Base-by-base conservation (phyloP, 345 rosid species). In the Acer negundo region DNA sequence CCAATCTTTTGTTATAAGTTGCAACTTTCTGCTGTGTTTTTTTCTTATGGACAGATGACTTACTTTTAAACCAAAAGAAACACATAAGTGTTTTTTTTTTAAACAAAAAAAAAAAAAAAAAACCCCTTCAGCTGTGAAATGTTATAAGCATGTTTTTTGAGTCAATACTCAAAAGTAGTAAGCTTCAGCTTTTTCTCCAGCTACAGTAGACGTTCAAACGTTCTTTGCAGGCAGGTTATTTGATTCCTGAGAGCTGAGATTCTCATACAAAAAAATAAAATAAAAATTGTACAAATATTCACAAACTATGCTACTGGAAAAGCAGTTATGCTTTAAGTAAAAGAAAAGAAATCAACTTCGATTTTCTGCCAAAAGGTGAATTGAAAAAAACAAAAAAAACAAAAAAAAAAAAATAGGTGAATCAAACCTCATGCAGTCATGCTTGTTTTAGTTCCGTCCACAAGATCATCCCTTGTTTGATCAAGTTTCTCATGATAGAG, bases 161-260 rank as follows among this genome's bases (percentile, higher is more conserved):
- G 38, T 35, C 38, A 35, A 35, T 4, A 35, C 38, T 35, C 38
- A 35, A 0, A 31, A 31, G 20, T 1, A 3, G 5, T 2, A 19
- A 19, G 22, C 49, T 40, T 67, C 49, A 72, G 31, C 26, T 72
- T 53, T 35, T 35, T 35, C 38, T 35, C 38, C 38, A 35, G 35
- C 35, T 4, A 0, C 0, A 2, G 4, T 38, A 56, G 31, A 31
- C 65, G 20, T 55, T 56, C 2, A 55, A 61, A 24, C n/a, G 10
- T 10, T 62, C 11, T 23, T 12, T 59, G 11, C 13, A 13, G 69
- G 6, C 35, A 0, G 67, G 67, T 22, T 40, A 42, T 16, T 42
- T 31, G 76, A 73, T 23, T 35, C 56, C 76, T 22, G 76, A 73
- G 56, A 42, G 35, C 35, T 31, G 35, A 31, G 35, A 31, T 61